Percentiles rank a stretch among this genome's conserved stretches.
Conservation (phyloP, 768 basidiomycete genomes). For the Dentipellis sp. region DNA sequence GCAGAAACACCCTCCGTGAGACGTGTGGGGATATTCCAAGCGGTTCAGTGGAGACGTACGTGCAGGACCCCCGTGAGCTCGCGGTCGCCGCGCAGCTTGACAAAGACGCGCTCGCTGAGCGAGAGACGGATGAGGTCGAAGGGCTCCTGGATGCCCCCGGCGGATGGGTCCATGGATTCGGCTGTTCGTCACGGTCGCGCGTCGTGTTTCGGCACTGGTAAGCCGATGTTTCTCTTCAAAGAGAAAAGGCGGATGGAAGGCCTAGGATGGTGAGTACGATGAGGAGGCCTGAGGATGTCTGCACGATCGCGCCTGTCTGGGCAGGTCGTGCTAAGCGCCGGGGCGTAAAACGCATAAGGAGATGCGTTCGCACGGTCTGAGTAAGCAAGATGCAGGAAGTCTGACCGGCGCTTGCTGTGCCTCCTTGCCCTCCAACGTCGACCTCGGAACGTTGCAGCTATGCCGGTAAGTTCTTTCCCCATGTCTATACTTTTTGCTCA, state of each 20-base stretch:
- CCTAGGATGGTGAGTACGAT: not conserved
- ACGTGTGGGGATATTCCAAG: conserved; percentile 5
- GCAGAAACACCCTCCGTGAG: not conserved
- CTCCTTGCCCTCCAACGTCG: not conserved
- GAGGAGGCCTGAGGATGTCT: not conserved
- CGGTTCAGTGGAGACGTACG: conserved; percentile 39
- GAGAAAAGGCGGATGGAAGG: not conserved
- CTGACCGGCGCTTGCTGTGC: too few relatives aligned
- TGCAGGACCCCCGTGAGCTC: conserved; percentile 89
- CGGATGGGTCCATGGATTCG: conserved; percentile 53
- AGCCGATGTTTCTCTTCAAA: not conserved
- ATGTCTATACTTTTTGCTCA: not conserved
- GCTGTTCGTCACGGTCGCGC: not conserved
- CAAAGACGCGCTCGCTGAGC: conserved; percentile 94
- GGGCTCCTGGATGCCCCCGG: conserved; percentile 83
- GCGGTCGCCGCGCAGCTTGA: conserved; percentile 92
- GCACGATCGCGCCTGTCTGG: not conserved
- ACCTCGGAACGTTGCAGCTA: conserved; percentile 22
- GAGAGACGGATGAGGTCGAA: conserved; percentile 96
- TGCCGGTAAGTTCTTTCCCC: conserved; percentile 49
- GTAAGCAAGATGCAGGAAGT: too few relatives aligned
- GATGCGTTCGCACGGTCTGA: too few relatives aligned
- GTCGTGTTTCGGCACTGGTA: not conserved
- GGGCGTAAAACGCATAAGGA: too few relatives aligned
- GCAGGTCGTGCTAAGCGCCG: too few relatives aligned